Base-by-base conservation (phyloP, 768 basidiomycete species). In the Lentinus tigrinus region DNA sequence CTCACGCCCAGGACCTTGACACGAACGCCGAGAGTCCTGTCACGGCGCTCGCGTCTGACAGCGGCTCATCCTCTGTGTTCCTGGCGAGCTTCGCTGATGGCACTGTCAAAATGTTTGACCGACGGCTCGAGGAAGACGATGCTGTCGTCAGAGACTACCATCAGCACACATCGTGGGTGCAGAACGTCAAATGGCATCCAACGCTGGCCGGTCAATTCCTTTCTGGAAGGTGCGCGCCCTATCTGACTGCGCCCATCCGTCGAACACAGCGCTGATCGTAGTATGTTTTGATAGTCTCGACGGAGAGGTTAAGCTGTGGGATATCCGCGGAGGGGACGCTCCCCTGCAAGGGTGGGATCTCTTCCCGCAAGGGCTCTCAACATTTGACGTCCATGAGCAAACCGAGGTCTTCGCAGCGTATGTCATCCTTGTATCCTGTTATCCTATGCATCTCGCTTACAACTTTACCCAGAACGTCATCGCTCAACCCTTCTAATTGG, bases 41-140 rank as follows among this genome's bases (percentile, higher is more conserved):
- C 13, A 98, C 97, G 0, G 80, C 90, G 0, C 84, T 99, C 48
- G 78, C 83, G 2, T 91, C 89, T 10, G 94, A 97, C 62, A 77
- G 82, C 44, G 85, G 85, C 14, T 81, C 85, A 0, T 85, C 89
- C 17, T 85, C 91, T 56, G 86, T 87, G 2, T 94, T 98, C 72
- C 79, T 91, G 14, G 90, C 93, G 9, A 88, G 95, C 56, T 98
- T 98, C 70, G 97, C 90, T 16, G 94, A 98, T 71, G 97, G 97
- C 11, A 80, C 81, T 4, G 83, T 98, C 52, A 88, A 91, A 65
- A 78, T 97, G 2, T 98, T 95, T 73, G 97, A 99, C 75, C 87
- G 91, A 34, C 85, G 97, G n/a, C 72, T 93, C 13, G 85, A 88
- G 60, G 87, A 88, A 51, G 88, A 93, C 8, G 87, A 93, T 56